A percentile compares a stretch with the other conserved stretches of the same genome.
These are phyloP conservation scores for Leishmania arabica DNA, from an alignment of 208 protist species.

Conservation along the genomic window DNA sequence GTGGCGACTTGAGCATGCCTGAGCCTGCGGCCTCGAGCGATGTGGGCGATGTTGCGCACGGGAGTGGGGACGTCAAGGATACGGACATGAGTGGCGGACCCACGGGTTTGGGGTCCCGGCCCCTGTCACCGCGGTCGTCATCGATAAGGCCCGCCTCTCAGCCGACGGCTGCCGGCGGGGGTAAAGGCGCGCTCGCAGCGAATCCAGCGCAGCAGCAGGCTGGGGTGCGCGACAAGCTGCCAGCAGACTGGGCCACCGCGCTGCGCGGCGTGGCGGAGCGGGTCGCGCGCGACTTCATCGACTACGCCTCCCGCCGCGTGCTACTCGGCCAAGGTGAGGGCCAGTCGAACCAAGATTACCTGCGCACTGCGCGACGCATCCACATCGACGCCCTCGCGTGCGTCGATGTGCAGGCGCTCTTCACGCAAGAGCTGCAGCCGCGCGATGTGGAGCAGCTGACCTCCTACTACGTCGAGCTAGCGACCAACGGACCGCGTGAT, in stretches of 20 bases:
- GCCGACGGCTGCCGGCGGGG: background rate
- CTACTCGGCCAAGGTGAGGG: conserved; percentile 28
- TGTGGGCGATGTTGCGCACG: background rate
- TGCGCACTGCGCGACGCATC: conserved; percentile 17
- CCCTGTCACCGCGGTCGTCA: background rate
- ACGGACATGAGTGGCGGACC: background rate
- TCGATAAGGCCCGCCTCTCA: background rate
- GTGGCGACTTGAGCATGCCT: too few species aligned
- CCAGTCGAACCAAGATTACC: conserved; percentile 23
- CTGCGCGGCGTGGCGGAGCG: conserved; percentile 56
- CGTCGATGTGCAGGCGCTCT: conserved; percentile 10
- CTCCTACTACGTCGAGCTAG: conserved; percentile 33
- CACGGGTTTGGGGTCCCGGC: background rate
- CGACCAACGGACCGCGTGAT: conserved; percentile 22
- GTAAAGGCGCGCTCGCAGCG: background rate
- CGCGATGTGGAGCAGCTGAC: conserved; percentile 28
- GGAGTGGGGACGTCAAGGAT: background rate
- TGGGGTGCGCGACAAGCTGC: conserved; percentile 12
- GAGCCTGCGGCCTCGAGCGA: background rate
- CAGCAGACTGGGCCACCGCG: conserved; percentile 45
- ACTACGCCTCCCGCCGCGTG: conserved; percentile 29
- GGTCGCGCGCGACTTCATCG: conserved; percentile 44
- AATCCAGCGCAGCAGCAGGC: background rate
- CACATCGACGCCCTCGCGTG: conserved; percentile 15
- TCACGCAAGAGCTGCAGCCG: conserved; percentile 25